Conservation (phyloP, 2,329 filamentous ascomycete genomes). For the Daldinia sp. region DNA sequence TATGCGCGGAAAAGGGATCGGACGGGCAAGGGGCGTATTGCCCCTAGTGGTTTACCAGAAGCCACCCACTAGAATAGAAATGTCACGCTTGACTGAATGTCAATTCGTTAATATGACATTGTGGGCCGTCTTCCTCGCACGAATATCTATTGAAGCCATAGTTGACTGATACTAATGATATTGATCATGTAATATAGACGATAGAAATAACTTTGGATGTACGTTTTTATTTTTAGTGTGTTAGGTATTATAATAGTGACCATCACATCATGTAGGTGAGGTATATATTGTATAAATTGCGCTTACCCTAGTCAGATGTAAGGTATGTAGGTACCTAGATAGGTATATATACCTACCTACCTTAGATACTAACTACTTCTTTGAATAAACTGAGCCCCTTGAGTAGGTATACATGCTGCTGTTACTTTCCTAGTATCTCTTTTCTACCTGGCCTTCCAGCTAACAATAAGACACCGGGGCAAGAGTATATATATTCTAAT, state of each 20-base stretch:
- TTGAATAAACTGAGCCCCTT: too few species aligned
- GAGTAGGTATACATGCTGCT: too few species aligned
- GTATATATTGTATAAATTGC: too few species aligned
- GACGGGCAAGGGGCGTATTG: slow-evolving; percentile 7
- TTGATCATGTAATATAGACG: too few species aligned
- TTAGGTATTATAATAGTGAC: too few species aligned
- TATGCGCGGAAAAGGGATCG: slow-evolving; percentile 16
- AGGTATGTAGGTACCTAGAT: too few species aligned
- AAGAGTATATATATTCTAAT: background rate
- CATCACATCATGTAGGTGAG: too few species aligned
- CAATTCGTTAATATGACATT: slow-evolving; percentile 6
- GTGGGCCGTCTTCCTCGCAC: background rate
- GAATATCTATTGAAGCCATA: background rate
- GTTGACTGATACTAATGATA: background rate
- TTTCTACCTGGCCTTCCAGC: background rate
- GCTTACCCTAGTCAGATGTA: too few species aligned
- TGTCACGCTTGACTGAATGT: slow-evolving; percentile 19
- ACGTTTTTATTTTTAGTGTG: too few species aligned
- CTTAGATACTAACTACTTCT: too few species aligned
- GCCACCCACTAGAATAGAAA: slow-evolving; percentile 25
- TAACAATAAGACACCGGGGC: background rate
- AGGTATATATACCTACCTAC: too few species aligned
- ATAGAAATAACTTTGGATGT: too few species aligned
- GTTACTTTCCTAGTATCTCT: background rate
- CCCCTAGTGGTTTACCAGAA: slow-evolving; percentile 13